phyloP scores from a whole-genome alignment of 2,329 filamentous ascomycete genomes.

The Diaporthe citri region DNA sequence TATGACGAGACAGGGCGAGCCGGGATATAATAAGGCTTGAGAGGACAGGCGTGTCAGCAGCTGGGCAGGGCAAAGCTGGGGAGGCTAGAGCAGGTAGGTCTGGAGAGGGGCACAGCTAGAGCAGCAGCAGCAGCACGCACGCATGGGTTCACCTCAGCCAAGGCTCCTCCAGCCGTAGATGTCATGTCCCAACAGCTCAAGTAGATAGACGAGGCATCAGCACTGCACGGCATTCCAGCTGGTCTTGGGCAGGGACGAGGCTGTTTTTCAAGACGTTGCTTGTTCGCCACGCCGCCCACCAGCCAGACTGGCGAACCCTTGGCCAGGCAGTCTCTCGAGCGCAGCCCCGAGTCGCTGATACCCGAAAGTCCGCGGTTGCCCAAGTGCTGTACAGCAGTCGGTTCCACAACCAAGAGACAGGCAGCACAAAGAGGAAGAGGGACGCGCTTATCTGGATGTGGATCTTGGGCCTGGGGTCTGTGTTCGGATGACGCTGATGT shows the following conservation, averaged over 20 bases:
- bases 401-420: background rate
- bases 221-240: background rate
- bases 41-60: slow-evolving; percentile 5
- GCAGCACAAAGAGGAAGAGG: background rate
- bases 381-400: background rate
- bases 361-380: slow-evolving; percentile 14
- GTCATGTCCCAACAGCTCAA: background rate
- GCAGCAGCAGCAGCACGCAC: background rate
- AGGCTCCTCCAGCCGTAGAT: background rate
- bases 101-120: background rate
- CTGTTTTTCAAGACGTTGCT: background rate
- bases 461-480: background rate
- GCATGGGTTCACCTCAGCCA: slow-evolving; percentile 11
- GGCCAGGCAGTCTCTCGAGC: background rate
- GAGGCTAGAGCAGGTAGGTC: background rate
- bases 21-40: slow-evolving; percentile 13
- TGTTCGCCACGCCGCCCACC: background rate
- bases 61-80: background rate
- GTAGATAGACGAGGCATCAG: background rate
- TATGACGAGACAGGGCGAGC: slow-evolving; percentile 13
- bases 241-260: background rate
- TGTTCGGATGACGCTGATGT: slow-evolving; percentile 20
- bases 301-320: background rate
- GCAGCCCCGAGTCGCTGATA: slow-evolving; percentile 17
- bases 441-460: background rate